These are phyloP conservation scores for Arachis stenosperma DNA, from an alignment of 306 rosid genomes.

Conservation along the genomic window DNA sequence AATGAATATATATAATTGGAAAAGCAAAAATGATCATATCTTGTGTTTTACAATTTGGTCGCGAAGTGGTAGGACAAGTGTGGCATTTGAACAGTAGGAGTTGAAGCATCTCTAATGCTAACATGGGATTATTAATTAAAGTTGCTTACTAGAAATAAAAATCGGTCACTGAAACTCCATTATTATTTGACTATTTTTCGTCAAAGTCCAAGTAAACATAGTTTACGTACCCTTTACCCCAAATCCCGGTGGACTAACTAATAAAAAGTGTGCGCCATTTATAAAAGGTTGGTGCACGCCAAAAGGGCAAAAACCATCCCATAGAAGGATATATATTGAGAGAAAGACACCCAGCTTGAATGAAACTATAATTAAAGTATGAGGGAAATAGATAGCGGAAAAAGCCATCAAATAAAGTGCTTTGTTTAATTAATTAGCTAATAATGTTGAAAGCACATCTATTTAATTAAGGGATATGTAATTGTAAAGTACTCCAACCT, in stretches of 20 bases:
- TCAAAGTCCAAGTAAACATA: slow-evolving; percentile 77
- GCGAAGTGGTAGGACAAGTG: slow-evolving; percentile 46
- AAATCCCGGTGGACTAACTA: slow-evolving; percentile 72
- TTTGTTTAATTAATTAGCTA: slow-evolving; percentile 2
- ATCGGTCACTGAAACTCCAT: slow-evolving; percentile 37
- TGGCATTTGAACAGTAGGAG: slow-evolving; percentile 36
- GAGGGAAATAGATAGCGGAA: neutral
- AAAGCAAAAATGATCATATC: slow-evolving; percentile 12
- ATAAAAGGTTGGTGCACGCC: slow-evolving; percentile 34
- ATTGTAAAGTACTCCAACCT: slow-evolving; percentile 20
- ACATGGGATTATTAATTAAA: slow-evolving; percentile 47
- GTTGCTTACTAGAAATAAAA: slow-evolving; percentile 11
- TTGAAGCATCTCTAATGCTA: slow-evolving; percentile 41
- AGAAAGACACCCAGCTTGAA: neutral
- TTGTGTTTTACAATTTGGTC: slow-evolving; percentile 37
- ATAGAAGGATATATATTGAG: neutral
- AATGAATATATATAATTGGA: neutral
- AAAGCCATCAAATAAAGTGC: slow-evolving; percentile 25
- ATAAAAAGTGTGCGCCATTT: slow-evolving; percentile 49
- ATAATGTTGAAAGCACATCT: neutral
- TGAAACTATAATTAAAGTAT: neutral
- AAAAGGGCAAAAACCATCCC: neutral
- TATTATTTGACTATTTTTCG: slow-evolving; percentile 37
- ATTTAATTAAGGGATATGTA: slow-evolving; percentile 30
- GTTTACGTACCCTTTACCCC: slow-evolving; percentile 59